Evolutionary conservation across 2,329 filamentous ascomycete species (phyloP), one percentile per base, ranked within the genome.

Genomic region (Epicoccum nigrum): DNA sequence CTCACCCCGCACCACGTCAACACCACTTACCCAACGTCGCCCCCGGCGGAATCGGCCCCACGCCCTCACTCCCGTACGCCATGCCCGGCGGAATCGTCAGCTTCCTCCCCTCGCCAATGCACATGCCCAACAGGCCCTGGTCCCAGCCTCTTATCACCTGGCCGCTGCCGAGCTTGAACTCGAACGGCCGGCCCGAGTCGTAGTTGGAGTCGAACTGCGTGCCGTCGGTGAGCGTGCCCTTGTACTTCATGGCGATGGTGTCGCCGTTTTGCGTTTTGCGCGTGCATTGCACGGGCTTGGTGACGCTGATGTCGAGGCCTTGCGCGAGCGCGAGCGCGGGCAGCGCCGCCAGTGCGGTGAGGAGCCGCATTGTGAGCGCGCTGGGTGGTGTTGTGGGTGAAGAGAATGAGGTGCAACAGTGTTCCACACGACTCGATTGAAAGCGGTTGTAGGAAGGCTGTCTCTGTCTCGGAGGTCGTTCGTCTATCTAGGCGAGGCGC

Each of bases 81-180:
- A 88, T 79, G 69, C 87, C 84, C 16, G 93, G 90, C n/a, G 92
- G 91, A 49, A 99, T 94, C 16, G 88, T 97, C 73, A 99, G 77
- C 47, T 85, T 93, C 74, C 76, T 84, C 81, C 92, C 93, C 81
- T 97, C 93, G 56, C 94, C 93, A 64, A 95, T 88, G 76, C 94
- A 97, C 92, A 97, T 97, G 69, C 90, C 90, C 45, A 94, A 65
- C 31, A 97, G 82, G 41, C 93, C 93, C 71, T 95, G 76, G 66
- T 97, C 93, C 93, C 92, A 97, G 69, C 93, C 93, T 78, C 89
- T 87, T 72, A 99, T 99, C 42, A 97, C 94, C 72, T 88, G 83
- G 35, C 91, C 90, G 19, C 77, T 77, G 28, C 94, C 94, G 25
- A 99, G 79, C 56, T 79, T 85, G 77, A 99, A 97, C 55, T 72